Conservation (phyloP, 2,329 filamentous ascomycete genomes). For the Botryotinia convoluta region DNA sequence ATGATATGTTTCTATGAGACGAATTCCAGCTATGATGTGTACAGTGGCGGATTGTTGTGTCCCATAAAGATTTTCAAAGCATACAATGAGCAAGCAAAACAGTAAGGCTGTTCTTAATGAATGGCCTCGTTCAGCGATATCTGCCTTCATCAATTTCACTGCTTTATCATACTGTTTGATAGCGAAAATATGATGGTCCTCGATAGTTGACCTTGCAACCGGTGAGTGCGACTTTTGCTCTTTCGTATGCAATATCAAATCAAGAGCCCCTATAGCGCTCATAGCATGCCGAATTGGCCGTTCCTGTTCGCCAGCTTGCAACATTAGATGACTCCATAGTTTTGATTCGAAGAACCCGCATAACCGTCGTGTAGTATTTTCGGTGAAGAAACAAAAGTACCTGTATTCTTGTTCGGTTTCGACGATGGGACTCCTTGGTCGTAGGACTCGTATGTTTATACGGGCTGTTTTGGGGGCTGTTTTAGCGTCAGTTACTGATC, state of each 20-base stretch:
- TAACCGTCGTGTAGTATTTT: neutral
- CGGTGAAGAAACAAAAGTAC: constrained; percentile 1
- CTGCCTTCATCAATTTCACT: neutral
- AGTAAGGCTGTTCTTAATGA: neutral
- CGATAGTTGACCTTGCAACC: neutral
- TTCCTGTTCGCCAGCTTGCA: constrained; percentile 2
- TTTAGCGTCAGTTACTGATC: neutral
- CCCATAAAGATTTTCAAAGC: constrained; percentile 1
- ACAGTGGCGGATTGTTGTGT: neutral
- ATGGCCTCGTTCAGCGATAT: neutral
- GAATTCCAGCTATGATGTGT: neutral
- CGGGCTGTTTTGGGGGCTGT: neutral
- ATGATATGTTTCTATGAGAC: neutral
- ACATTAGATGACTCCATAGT: neutral
- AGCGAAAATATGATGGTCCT: neutral
- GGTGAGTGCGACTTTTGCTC: neutral
- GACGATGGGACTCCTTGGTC: neutral
- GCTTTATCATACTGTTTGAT: neutral
- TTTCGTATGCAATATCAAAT: neutral
- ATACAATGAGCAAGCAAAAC: constrained; percentile 7
- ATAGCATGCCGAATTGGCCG: neutral
- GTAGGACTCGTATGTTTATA: neutral
- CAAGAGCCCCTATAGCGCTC: constrained; percentile 10
- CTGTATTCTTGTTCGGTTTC: neutral
- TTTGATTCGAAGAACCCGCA: neutral